Evolutionary conservation across 2,329 filamentous ascomycete genomes (phyloP).

Genomic region (Nigrograna mackinnonii): DNA sequence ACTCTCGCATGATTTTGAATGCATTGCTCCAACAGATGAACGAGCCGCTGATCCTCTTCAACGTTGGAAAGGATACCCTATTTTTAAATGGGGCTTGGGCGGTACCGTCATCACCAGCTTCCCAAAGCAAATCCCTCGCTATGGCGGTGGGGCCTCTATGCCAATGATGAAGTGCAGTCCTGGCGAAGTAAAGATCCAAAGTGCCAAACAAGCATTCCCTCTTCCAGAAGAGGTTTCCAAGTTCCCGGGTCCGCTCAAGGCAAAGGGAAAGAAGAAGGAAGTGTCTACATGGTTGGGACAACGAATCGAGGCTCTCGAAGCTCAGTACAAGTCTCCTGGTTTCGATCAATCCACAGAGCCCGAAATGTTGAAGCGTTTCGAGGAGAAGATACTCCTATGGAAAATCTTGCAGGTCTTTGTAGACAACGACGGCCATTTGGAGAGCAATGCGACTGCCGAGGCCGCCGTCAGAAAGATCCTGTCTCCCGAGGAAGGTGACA

Average conservation of each 20-base stretch:
- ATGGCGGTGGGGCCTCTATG: constrained; percentile 70
- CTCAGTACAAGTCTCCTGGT: constrained; percentile 45
- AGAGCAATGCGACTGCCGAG: constrained; percentile 72
- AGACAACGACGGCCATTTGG: constrained; percentile 82
- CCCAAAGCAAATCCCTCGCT: constrained; percentile 85
- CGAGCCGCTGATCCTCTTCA: constrained; percentile 73
- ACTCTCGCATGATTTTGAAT: constrained; percentile 56
- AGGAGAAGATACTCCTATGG: constrained; percentile 85
- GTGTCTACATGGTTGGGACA: constrained; percentile 76
- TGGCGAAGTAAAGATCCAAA: constrained; percentile 79
- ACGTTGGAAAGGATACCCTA: constrained; percentile 86
- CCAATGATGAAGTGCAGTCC: constrained; percentile 82
- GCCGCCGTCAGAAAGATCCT: constrained; percentile 76
- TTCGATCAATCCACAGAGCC: constrained; percentile 56
- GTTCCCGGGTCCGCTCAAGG: constrained; percentile 87
- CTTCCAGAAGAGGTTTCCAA: constrained; percentile 72
- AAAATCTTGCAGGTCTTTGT: constrained; percentile 81
- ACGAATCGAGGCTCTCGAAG: constrained; percentile 76
- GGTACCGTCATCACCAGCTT: constrained; percentile 83
- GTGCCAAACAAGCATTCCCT: constrained; percentile 73
- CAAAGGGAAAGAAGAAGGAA: constrained; percentile 96
- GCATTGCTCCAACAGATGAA: constrained; percentile 60
- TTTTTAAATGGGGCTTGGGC: constrained; percentile 87
- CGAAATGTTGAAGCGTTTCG: constrained; percentile 68
- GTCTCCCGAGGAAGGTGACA: constrained; percentile 56